A percentile compares a stretch with the other conserved stretches of the same genome.
These are phyloP conservation scores for Paulownia fortunei DNA, from an alignment of 257 asterid species.

Conservation along the genomic window DNA sequence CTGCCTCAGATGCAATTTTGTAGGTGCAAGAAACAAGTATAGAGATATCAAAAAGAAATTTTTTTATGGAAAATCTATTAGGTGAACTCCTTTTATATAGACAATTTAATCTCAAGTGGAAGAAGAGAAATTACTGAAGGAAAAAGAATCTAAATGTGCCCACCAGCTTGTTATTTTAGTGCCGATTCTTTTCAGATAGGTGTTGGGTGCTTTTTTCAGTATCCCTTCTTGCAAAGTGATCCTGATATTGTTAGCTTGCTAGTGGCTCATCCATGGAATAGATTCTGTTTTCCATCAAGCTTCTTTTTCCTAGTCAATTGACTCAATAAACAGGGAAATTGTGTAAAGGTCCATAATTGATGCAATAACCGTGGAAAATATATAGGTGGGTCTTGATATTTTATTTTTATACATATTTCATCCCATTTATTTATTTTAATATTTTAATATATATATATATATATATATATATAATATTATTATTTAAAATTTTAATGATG, in stretches of 20 bases:
- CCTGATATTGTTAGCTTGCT: neutral
- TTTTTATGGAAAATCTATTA: neutral
- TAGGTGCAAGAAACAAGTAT: neutral
- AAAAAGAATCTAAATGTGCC: conserved; percentile 2
- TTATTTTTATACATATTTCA: no score
- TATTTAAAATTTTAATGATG: no score
- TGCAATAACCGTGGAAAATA: no score
- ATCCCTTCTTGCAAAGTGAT: neutral
- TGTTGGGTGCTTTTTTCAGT: neutral
- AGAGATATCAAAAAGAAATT: conserved; percentile 12
- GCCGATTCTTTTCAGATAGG: conserved; percentile 45
- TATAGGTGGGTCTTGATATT: no score
- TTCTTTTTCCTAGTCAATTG: neutral
- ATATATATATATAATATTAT: no score
- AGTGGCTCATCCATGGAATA: neutral
- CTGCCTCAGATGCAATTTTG: conserved; percentile 37
- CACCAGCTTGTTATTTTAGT: conserved; percentile 9
- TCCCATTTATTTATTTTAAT: no score
- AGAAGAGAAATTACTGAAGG: neutral
- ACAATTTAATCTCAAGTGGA: neutral
- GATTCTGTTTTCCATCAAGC: conserved; percentile 10
- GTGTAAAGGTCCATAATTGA: neutral
- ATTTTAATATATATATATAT: no score
- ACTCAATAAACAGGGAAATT: no score
- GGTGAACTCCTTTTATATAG: conserved; percentile 30